A percentile compares a stretch with the other conserved stretches of the same genome.
These are phyloP conservation scores for Globisporangium uncinulatum DNA, from an alignment of 352 stramenopile species.

Conservation along the genomic window DNA sequence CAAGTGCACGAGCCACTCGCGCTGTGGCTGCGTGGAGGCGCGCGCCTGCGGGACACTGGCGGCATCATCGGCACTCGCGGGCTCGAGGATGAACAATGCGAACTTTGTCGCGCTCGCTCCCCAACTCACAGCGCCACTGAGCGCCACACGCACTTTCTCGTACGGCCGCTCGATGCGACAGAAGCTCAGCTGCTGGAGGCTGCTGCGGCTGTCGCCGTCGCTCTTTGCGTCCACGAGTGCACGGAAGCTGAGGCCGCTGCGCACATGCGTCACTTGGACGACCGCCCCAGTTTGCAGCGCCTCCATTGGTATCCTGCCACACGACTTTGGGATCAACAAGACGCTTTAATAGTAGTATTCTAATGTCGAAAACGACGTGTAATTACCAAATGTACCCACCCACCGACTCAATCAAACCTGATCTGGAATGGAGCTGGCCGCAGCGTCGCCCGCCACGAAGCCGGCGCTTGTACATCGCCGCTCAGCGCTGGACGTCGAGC, in stretches of 20 bases:
- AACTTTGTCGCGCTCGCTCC: constrained; percentile 61
- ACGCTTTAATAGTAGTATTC: no score
- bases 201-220: constrained; percentile 11
- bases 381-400: no score
- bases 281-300: constrained; percentile 48
- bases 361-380: no score
- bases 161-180: constrained; percentile 61
- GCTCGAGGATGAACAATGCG: constrained; percentile 53
- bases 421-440: neutral
- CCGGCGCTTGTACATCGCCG: constrained; percentile 18
- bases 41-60: neutral
- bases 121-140: constrained; percentile 62
- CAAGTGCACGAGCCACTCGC: constrained; percentile 23
- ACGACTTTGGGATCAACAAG: no score
- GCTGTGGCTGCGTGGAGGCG: neutral
- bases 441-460: neutral
- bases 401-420: no score
- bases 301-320: no score
- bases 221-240: constrained; percentile 42
- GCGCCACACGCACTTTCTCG: constrained; percentile 73
- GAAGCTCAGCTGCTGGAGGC: constrained; percentile 30
- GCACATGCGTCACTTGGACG: constrained; percentile 46
- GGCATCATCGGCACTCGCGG: constrained; percentile 8
- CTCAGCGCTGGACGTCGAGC: constrained; percentile 38
- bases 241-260: constrained; percentile 32